phyloP scores from a whole-genome alignment of 2,329 filamentous ascomycete species.

The Colletotrichum agaves region DNA sequence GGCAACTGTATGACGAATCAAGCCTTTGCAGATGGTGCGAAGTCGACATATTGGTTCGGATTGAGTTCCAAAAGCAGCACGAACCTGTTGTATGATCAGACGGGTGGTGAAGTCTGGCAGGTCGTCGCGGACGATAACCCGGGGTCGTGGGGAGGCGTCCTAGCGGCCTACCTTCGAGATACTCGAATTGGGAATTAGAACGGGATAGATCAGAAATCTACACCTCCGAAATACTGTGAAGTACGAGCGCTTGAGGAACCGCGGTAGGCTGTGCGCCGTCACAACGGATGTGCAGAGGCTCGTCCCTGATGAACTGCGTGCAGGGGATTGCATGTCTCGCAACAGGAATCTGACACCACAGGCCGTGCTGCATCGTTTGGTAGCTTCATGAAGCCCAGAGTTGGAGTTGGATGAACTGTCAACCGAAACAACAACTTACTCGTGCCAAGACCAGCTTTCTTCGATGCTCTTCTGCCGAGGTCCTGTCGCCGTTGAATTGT shows the following conservation, averaged over 20 bases:
- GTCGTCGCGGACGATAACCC: slow-evolving; percentile 40
- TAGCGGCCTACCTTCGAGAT: slow-evolving; percentile 45
- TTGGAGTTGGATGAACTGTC: slow-evolving; percentile 32
- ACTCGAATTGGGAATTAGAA: neutral
- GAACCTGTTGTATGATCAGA: slow-evolving; percentile 44
- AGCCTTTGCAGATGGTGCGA: slow-evolving; percentile 42
- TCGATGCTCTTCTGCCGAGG: slow-evolving; percentile 22
- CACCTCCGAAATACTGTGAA: too few species aligned
- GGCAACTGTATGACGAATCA: slow-evolving; percentile 41
- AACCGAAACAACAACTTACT: slow-evolving; percentile 14
- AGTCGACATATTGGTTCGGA: slow-evolving; percentile 44
- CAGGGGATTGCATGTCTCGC: slow-evolving; percentile 28
- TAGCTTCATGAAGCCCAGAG: neutral
- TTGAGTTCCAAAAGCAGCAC: slow-evolving; percentile 43
- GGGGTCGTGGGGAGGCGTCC: slow-evolving; percentile 44
- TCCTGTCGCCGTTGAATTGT: neutral
- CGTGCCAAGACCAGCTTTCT: slow-evolving; percentile 3
- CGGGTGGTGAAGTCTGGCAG: slow-evolving; percentile 34
- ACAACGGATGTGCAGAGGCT: slow-evolving; percentile 10
- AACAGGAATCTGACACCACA: neutral
- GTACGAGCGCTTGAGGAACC: slow-evolving; percentile 8
- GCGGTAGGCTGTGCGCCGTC: slow-evolving; percentile 10
- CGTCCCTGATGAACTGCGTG: slow-evolving; percentile 2
- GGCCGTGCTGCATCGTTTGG: neutral
- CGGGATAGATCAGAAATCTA: too few species aligned